Evolutionary conservation across 1,284 basidiomycete species (phyloP).

Genomic region (Tylopilus sp.): DNA sequence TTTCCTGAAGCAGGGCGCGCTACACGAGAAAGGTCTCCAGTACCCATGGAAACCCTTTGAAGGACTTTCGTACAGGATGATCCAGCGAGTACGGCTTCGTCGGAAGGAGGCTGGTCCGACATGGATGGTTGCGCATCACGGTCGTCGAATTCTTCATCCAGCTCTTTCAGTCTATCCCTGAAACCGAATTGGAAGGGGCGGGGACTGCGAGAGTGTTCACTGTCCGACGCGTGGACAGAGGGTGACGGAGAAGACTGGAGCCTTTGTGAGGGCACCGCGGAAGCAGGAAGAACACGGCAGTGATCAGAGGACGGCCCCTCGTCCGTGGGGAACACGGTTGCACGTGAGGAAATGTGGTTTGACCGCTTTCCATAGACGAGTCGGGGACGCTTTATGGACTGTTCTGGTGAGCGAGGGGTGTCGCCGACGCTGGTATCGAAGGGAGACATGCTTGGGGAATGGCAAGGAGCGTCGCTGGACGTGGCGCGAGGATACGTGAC

Average conservation of each 20-base stretch:
- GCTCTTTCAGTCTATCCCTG: slow-evolving; percentile 24
- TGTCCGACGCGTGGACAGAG: slow-evolving; percentile 13
- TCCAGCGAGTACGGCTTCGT: not conserved
- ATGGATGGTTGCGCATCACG: not conserved
- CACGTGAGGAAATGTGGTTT: not conserved
- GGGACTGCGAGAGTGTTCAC: slow-evolving; percentile 7
- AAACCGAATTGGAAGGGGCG: slow-evolving; percentile 28
- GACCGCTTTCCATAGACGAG: slow-evolving; percentile 32
- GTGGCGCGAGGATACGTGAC: slow-evolving; percentile 22
- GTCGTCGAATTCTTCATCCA: slow-evolving; percentile 28
- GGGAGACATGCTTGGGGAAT: slow-evolving; percentile 15
- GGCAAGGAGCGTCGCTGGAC: slow-evolving; percentile 5
- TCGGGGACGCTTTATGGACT: slow-evolving; percentile 23
- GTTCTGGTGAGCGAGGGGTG: not conserved
- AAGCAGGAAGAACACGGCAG: not conserved
- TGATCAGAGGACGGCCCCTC: not conserved
- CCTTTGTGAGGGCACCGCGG: not conserved
- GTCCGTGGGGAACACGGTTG: not conserved
- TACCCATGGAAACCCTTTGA: slow-evolving; percentile 23
- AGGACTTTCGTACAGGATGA: slow-evolving; percentile 12
- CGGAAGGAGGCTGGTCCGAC: slow-evolving; percentile 1
- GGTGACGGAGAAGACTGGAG: slow-evolving; percentile 9
- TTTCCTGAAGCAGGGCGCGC: slow-evolving; percentile 8
- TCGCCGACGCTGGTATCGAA: slow-evolving; percentile 1
- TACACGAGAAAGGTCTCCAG: slow-evolving; percentile 14